Evolutionary conservation across 768 basidiomycete genomes (phyloP), one percentile per base, ranked within the genome.

Genomic region (Candolleomyces efflorescens): DNA sequence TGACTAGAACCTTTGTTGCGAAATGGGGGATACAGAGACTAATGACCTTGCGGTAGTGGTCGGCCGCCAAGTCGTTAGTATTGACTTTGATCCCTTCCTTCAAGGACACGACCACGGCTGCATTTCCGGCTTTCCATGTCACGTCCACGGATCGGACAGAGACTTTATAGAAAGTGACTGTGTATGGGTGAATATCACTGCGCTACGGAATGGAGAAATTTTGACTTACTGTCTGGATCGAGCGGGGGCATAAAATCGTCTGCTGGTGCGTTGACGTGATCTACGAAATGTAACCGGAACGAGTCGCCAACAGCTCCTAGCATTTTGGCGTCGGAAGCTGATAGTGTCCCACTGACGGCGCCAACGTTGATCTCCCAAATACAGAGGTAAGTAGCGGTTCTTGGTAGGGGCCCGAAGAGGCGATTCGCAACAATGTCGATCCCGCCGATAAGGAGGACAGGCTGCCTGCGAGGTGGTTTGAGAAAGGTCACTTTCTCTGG

Each of bases 361-460:
- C 92, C 92, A 17, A 94, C 37, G n/a, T 73, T 73, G 46, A 95
- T 82, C 65, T 96, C 93, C 96, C 96, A 98, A 13, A 97, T 81
- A 67, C 95, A 98, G 5, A 96, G 75, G 65, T 98, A 98, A 1
- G 93, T 87, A 1, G 89, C 73, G 0, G 90, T 90, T 3, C 83
- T 81, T 6, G 96, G 96, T 58, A 86, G 84, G 12, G 92, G 91
- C 7, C 96, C 96, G 66, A 97, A 96, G 11, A 98, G 74, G 23
- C 95, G 84, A 67, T 97, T 83, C 1, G 91, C 87, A 13, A 84
- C 83, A 49, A 98, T 82, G 59, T 91, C 82, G 62, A 95, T 69
- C 11, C 89, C 76, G 65, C 81, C 80, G 37, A 82, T 75, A 17
- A 89, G 70, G 18, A 88, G 67, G 20, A 87, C 53, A 43, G 52